A percentile compares a stretch with the other conserved stretches of the same genome.
These are phyloP conservation scores for Kuraishia capsulata DNA, from an alignment of 805 yeast species.

Conservation along the genomic window DNA sequence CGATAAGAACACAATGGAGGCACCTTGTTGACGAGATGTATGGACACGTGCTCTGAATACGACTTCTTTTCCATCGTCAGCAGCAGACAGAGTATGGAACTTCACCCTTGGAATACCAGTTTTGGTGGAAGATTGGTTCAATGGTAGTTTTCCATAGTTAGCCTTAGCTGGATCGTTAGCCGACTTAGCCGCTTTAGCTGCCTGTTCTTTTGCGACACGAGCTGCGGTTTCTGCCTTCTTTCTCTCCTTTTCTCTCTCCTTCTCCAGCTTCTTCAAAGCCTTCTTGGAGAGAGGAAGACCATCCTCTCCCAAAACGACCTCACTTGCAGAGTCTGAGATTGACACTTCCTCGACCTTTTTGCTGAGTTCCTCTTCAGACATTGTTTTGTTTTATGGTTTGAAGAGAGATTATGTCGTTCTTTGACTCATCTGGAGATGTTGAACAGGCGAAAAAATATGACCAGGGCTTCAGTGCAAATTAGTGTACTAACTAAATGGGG, in stretches of 20 bases:
- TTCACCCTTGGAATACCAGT: slow-evolving; percentile 57
- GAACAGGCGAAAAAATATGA: too few species aligned
- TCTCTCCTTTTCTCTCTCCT: slow-evolving; percentile 84
- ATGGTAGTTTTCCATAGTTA: slow-evolving; percentile 83
- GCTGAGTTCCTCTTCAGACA: slow-evolving; percentile 23
- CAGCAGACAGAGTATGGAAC: slow-evolving; percentile 46
- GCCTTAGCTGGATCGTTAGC: slow-evolving; percentile 83
- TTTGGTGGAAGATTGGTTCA: slow-evolving; percentile 66
- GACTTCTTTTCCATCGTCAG: slow-evolving; percentile 67
- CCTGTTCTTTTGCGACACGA: slow-evolving; percentile 77
- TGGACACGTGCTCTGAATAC: slow-evolving; percentile 92
- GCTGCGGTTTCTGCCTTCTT: slow-evolving; percentile 93
- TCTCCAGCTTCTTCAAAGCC: slow-evolving; percentile 89
- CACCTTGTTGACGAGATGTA: slow-evolving; percentile 91
- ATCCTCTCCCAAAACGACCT: slow-evolving; percentile 32
- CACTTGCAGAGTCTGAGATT: slow-evolving; percentile 8
- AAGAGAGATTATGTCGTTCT: too few species aligned
- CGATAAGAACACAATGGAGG: slow-evolving; percentile 83
- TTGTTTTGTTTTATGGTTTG: too few species aligned
- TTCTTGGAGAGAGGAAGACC: slow-evolving; percentile 89
- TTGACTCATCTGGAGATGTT: too few species aligned
- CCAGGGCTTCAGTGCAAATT: too few species aligned
- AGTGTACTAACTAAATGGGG: too few species aligned
- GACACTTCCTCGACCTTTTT: slow-evolving; percentile 17
- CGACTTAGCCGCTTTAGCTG: slow-evolving; percentile 58